Evolutionary conservation across 495 filamentous ascomycete species (phyloP).

Genomic region (Penicillium manginii): DNA sequence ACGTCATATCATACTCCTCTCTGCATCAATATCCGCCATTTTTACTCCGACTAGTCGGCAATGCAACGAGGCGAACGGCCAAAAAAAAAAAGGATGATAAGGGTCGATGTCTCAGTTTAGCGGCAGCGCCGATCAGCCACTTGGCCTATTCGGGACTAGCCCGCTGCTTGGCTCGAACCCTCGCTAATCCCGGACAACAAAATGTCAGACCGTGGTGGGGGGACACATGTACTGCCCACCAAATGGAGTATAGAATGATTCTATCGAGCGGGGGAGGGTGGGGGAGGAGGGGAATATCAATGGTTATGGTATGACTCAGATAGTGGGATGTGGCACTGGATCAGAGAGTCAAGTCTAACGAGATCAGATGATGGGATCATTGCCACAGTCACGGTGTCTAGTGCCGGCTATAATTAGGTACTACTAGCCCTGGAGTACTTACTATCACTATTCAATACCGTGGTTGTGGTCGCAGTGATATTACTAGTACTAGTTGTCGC

Average conservation of each 20-base stretch:
- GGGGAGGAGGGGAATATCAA: neutral
- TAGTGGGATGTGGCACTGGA: too few relatives aligned
- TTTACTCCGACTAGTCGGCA: conserved; percentile 6
- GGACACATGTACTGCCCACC: neutral
- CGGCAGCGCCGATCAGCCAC: conserved; percentile 19
- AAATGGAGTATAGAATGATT: neutral
- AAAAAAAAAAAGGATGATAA: neutral
- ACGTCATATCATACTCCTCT: neutral
- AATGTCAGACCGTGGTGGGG: neutral
- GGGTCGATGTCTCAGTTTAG: conserved; percentile 17
- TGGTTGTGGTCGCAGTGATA: too few relatives aligned
- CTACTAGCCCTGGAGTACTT: too few relatives aligned
- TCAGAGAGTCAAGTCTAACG: too few relatives aligned
- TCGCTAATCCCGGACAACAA: neutral
- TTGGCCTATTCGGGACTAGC: conserved; percentile 18
- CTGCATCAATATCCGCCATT: neutral
- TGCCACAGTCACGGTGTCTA: too few relatives aligned
- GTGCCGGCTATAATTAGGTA: too few relatives aligned
- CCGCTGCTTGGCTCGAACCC: conserved; percentile 7
- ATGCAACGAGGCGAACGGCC: conserved; percentile 10
- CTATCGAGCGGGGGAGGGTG: neutral
- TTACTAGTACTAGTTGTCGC: too few relatives aligned
- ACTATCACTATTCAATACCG: too few relatives aligned
- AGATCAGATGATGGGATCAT: too few relatives aligned
- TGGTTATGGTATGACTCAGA: neutral